phyloP scores from a whole-genome alignment of 371 early-diverging fungal genomes.

The Mortierella polycephala region DNA sequence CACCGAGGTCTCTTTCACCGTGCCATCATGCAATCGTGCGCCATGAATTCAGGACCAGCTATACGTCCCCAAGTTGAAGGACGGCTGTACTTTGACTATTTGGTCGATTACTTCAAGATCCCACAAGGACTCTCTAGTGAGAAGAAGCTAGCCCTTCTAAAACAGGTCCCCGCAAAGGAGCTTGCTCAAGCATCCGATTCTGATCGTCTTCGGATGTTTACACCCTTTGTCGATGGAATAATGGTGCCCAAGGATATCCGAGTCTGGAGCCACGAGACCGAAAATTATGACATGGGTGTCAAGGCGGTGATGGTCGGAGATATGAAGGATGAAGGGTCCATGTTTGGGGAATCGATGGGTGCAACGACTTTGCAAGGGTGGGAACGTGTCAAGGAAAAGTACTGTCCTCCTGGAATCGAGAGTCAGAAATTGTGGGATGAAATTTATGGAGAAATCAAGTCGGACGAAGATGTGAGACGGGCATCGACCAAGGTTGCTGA shows the following conservation, averaged over 20 bases:
- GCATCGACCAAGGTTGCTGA: constrained; percentile 12
- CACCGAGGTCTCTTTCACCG: constrained; percentile 42
- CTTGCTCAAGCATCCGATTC: constrained; percentile 14
- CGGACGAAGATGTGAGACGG: constrained; percentile 5
- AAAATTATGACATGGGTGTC: constrained; percentile 21
- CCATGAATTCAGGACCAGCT: constrained; percentile 29
- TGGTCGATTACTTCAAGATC: constrained; percentile 31
- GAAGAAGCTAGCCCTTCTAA: constrained; percentile 25
- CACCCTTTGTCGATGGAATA: constrained; percentile 25
- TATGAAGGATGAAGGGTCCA: constrained; percentile 26
- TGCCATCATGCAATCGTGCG: constrained; percentile 51
- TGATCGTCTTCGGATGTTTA: constrained; percentile 19
- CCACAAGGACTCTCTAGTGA: constrained; percentile 17
- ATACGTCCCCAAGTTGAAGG: constrained; percentile 17
- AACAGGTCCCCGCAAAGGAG: constrained; percentile 7
- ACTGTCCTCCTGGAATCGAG: constrained; percentile 23
- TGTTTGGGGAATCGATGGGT: constrained; percentile 19
- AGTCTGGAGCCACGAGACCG: constrained; percentile 12
- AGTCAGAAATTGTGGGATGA: constrained; percentile 21
- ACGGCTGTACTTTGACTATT: constrained; percentile 15
- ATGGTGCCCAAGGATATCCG: constrained; percentile 24
- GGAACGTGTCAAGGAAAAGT: constrained; percentile 20
- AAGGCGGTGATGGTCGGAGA: constrained; percentile 32
- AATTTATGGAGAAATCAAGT: constrained; percentile 25
- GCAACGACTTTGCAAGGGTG: constrained; percentile 17